Percentiles rank a stretch among this genome's conserved stretches.
phyloP scores from a whole-genome alignment of 176 grass and related monocot species.

The Cenchrus purpureus region DNA sequence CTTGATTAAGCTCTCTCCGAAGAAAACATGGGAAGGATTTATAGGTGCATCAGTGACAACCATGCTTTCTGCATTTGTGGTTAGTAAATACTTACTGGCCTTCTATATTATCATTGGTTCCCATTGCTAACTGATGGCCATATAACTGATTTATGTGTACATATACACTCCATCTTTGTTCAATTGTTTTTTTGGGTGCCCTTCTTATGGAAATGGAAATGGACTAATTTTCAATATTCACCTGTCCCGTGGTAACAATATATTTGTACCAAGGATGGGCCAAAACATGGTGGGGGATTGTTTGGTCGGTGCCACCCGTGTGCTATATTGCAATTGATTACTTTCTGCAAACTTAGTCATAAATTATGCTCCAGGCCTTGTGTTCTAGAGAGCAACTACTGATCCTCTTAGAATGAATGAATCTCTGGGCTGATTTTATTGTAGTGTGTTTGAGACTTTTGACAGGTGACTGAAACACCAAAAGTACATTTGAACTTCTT shows the following conservation, averaged over 20 bases:
- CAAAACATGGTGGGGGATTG: not conserved
- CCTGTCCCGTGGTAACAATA: not conserved
- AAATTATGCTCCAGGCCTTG: not conserved
- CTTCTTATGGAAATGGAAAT: not conserved
- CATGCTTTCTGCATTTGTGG: constrained; percentile 86
- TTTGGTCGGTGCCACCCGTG: not conserved
- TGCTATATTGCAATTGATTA: not conserved
- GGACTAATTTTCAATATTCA: not conserved
- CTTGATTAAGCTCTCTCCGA: constrained; percentile 91
- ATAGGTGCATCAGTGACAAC: constrained; percentile 87
- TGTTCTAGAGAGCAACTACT: not conserved
- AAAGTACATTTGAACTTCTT: not conserved
- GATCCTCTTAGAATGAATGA: not conserved
- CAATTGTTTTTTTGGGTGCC: not conserved
- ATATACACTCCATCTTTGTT: constrained; percentile 18
- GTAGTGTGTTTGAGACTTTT: not conserved
- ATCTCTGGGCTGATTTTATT: not conserved
- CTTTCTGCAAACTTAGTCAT: not conserved
- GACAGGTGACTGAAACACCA: not conserved
- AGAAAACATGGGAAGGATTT: constrained; percentile 96
- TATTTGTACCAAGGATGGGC: constrained; percentile 10
- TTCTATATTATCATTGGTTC: not conserved
- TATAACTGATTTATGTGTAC: constrained; percentile 1
- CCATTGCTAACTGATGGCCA: not conserved
- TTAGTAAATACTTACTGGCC: constrained; percentile 43